phyloP scores from a whole-genome alignment of 352 stramenopile species.

The Stramenopiles sp. region DNA sequence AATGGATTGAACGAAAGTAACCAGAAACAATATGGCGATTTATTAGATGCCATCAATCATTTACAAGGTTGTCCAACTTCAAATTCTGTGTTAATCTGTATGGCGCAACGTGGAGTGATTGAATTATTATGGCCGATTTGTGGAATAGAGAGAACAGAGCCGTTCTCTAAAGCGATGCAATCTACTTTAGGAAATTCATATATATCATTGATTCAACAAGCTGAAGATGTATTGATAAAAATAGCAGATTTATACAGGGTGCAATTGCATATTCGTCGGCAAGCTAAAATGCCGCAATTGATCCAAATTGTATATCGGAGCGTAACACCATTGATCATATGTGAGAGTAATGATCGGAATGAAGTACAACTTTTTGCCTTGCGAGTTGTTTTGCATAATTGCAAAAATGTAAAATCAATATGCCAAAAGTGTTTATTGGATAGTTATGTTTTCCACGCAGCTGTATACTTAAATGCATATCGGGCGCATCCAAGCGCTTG shows the following conservation, averaged over 20 bases:
- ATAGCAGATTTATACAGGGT: not conserved
- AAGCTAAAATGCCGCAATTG: not conserved
- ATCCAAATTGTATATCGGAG: not conserved
- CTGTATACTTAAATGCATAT: not conserved
- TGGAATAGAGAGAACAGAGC: not conserved
- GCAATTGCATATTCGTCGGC: not conserved
- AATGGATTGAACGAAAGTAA: not conserved
- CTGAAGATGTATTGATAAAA: not conserved
- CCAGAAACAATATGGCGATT: not conserved
- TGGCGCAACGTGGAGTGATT: not conserved
- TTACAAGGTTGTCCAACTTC: not conserved
- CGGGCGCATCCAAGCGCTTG: not conserved
- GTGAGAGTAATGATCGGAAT: not conserved
- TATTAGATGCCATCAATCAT: not conserved
- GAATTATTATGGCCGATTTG: not conserved
- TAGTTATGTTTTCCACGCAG: not conserved
- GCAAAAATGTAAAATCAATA: not conserved
- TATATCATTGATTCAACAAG: not conserved
- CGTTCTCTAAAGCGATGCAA: not conserved
- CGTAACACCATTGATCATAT: not conserved
- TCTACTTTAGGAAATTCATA: not conserved
- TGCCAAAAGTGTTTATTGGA: not conserved
- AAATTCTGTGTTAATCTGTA: constrained; percentile 3
- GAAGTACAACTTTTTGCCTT: not conserved
- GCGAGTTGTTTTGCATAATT: not conserved